Evolutionary conservation across 345 rosid genomes (phyloP).

Genomic region (Brassica rapa): DNA sequence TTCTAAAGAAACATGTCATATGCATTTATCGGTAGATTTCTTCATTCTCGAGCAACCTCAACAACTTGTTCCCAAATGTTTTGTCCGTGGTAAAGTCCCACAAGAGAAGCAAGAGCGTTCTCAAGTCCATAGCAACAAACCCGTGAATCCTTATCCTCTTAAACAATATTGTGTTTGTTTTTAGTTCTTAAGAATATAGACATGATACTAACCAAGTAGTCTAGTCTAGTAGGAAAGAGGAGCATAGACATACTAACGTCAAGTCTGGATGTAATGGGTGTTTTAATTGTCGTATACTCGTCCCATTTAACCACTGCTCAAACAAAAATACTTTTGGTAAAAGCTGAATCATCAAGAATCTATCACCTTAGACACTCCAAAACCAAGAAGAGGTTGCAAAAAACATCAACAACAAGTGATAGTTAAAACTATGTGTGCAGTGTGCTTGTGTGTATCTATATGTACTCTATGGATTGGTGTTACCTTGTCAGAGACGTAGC

Average conservation of each 20-base stretch:
- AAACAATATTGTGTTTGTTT: no score
- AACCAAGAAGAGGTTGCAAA: conserved; percentile 50
- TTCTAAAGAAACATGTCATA: not conserved
- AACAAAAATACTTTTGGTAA: conserved; percentile 49
- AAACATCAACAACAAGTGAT: not conserved
- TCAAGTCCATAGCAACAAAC: conserved; percentile 28
- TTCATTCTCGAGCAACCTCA: conserved; percentile 38
- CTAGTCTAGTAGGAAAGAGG: conserved; percentile 58
- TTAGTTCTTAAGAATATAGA: not conserved
- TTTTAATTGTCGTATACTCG: conserved; percentile 47
- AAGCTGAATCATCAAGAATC: conserved; percentile 47
- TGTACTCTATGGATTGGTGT: not conserved
- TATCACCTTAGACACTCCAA: conserved; percentile 54
- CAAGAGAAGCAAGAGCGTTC: conserved; percentile 46
- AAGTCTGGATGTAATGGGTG: conserved; percentile 39
- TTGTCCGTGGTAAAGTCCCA: conserved; percentile 45
- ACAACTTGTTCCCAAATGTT: conserved; percentile 52
- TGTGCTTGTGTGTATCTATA: not conserved
- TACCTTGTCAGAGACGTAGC: not conserved
- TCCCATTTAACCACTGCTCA: conserved; percentile 64
- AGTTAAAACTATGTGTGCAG: not conserved
- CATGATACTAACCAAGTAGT: conserved; percentile 46
- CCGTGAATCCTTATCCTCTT: no score
- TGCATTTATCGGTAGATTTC: not conserved
- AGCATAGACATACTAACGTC: conserved; percentile 40